A percentile compares a stretch with the other conserved stretches of the same genome.
These are phyloP conservation scores for Linnemannia exigua DNA, from an alignment of 192 early-diverging fungal species.

Conservation along the genomic window DNA sequence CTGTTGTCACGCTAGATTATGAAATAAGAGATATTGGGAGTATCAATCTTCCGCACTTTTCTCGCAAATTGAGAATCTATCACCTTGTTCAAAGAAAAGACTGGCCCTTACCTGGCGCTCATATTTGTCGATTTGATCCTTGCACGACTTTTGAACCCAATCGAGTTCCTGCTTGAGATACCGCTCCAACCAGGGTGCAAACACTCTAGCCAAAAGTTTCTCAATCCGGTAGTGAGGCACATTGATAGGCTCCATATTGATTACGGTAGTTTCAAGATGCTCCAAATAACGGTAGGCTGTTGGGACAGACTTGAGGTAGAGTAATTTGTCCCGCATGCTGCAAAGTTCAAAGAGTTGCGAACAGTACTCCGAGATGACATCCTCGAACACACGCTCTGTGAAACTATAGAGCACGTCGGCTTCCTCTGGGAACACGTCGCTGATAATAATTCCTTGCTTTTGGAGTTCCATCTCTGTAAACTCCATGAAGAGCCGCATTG, in stretches of 20 bases:
- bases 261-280: constrained; percentile 65
- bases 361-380: constrained; percentile 85
- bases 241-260: constrained; percentile 57
- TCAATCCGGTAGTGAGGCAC: constrained; percentile 60
- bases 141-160: constrained; percentile 68
- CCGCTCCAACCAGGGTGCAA: constrained; percentile 74
- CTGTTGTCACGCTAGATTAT: constrained; percentile 22
- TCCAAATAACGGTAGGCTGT: constrained; percentile 69
- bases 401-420: constrained; percentile 81
- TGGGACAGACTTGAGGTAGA: constrained; percentile 81
- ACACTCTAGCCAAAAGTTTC: constrained; percentile 69
- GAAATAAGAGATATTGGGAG: not conserved
- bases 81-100: not conserved
- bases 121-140: constrained; percentile 77
- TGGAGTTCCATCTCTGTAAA: constrained; percentile 76
- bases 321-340: constrained; percentile 66
- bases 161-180: constrained; percentile 79
- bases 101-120: constrained; percentile 67
- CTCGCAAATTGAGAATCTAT: not conserved
- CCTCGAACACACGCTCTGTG: constrained; percentile 85
- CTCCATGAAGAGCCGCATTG: constrained; percentile 73
- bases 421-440: constrained; percentile 76
- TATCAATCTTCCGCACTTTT: not conserved
- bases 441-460: constrained; percentile 73
- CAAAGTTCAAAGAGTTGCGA: constrained; percentile 72